These are phyloP conservation scores for Somion occarium DNA, from an alignment of 1,284 basidiomycete genomes.

Conservation along the genomic window DNA sequence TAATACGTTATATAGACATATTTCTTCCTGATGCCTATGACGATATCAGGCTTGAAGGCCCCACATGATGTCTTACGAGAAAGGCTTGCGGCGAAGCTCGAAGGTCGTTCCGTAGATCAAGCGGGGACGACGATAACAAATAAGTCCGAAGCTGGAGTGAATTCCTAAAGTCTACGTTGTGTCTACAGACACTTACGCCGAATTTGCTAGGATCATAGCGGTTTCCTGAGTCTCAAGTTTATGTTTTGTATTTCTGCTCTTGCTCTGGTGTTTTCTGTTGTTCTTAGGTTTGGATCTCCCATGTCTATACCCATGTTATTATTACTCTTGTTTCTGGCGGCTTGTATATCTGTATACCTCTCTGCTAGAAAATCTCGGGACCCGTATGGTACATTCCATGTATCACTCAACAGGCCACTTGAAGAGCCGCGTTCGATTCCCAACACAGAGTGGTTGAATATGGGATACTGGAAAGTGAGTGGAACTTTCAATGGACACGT, in stretches of 20 bases:
- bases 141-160: too few species aligned
- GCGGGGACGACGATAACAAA: too few species aligned
- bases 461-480: slow-evolving; percentile 59
- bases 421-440: slow-evolving; percentile 30
- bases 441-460: slow-evolving; percentile 64
- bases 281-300: too few species aligned
- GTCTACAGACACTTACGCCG: too few species aligned
- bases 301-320: too few species aligned
- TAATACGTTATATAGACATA: slow-evolving; percentile 5
- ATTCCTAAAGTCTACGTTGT: too few species aligned
- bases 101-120: too few species aligned
- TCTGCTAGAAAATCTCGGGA: slow-evolving; percentile 23
- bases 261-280: too few species aligned
- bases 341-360: neutral
- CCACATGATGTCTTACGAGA: slow-evolving; percentile 25
- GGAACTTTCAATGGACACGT: slow-evolving; percentile 10
- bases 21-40: slow-evolving; percentile 23
- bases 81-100: slow-evolving; percentile 20
- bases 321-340: neutral
- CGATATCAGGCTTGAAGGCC: slow-evolving; percentile 22
- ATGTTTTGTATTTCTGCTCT: too few species aligned
- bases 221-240: too few species aligned
- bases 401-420: slow-evolving; percentile 39
- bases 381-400: slow-evolving; percentile 53
- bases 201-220: too few species aligned